Percentiles rank a stretch among this genome's conserved stretches.
Conservation (phyloP, 164 flowering plant genomes). For the Tetracentron sinense region DNA sequence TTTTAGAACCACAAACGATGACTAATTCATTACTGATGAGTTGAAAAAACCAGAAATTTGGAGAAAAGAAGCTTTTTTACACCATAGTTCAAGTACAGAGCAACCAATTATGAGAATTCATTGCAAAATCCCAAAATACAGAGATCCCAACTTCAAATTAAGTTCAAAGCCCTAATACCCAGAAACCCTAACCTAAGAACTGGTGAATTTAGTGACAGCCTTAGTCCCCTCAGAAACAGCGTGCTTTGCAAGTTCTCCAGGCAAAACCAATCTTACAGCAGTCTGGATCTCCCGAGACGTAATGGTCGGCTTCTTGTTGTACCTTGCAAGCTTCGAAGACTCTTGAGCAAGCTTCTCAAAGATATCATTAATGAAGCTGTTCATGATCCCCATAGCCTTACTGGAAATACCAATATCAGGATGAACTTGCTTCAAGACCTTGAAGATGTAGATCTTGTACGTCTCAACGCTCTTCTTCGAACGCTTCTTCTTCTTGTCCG, state of each 20-base stretch:
- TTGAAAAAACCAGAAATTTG: too few relatives aligned
- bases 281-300: conserved; percentile 47
- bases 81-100: background rate
- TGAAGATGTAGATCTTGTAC: conserved; percentile 33
- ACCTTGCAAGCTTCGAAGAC: conserved; percentile 34
- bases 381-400: conserved; percentile 51
- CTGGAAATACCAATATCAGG: conserved; percentile 35
- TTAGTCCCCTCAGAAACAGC: conserved; percentile 45
- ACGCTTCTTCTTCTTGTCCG: conserved; percentile 38
- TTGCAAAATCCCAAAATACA: background rate
- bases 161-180: too few relatives aligned
- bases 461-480: conserved; percentile 30
- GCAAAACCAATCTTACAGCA: conserved; percentile 33
- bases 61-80: background rate
- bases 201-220: conserved; percentile 49
- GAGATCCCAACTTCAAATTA: conserved; percentile 9
- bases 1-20: background rate
- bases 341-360: conserved; percentile 43
- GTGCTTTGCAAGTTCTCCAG: conserved; percentile 43
- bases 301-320: conserved; percentile 45
- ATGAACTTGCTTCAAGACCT: conserved; percentile 32
- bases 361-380: conserved; percentile 40
- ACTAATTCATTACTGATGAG: too few relatives aligned
- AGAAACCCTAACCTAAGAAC: conserved; percentile 18
- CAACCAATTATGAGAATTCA: background rate